Base-by-base conservation (phyloP, 2,329 filamentous ascomycete genomes). In the Rhexocercosporidium sp. region DNA sequence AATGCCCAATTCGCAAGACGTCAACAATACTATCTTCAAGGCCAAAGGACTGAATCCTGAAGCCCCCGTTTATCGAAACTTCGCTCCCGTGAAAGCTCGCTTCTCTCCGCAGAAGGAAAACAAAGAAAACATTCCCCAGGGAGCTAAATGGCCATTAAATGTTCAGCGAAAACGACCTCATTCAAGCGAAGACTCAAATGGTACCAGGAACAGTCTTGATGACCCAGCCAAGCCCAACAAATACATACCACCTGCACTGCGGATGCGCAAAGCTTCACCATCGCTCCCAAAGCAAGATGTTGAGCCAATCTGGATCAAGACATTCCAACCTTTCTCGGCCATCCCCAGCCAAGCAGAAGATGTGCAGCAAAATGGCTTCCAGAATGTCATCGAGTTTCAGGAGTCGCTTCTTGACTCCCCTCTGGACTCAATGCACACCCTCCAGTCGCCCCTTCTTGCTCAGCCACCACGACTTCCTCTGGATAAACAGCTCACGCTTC, bases 11-110 rank as follows among this genome's bases (percentile, higher is more conserved):
- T 39, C 27, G 18, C 41, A 49, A 39, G 16, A 20, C 1, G 29
- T 9, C 1, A 62, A 37, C 16, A 27, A 44, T 18, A 54, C 7
- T 22, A 25, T 16, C 1, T 31, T 27, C 7, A 6, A 16, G 4
- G 20, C 18, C 20, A 69, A 64, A 53, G 69, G 31, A 57, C 49
- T 74, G 20, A 72, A 75, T 46, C 71, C 74, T 41, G 44, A 64
- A 37, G 73, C 71, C 9, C 68, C 68, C 22, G 60, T 62, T 6
- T 73, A 61, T 61, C 64, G 56, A 31, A 56, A 65, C 18, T 65
- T 61, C 27, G 46, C 56, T 3, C 46, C 7, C 7, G 39, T 61
- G n/a, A 65, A 61, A 14, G 25, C 46, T 29, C 37, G 56, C 9
- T 37, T 61, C 37, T 56, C 25, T 54, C 49, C 47, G 14, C 61